A percentile compares a stretch with the other conserved stretches of the same genome.
phyloP scores from a whole-genome alignment of 1,139 yeast genomes.

The Taphrina confusa region DNA sequence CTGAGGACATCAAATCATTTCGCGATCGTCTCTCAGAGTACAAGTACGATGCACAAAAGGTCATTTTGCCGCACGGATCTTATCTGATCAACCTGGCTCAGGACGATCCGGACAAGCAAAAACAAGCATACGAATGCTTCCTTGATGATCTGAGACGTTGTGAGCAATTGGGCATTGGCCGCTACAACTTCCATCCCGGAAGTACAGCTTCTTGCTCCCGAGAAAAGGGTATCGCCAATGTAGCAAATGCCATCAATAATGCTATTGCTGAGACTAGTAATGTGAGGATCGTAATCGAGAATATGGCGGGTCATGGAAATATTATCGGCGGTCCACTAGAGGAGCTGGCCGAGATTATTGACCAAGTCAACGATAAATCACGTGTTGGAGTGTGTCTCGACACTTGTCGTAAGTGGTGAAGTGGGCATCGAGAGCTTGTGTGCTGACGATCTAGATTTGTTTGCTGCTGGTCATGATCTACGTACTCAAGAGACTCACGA shows the following conservation, averaged over 20 bases:
- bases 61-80: slow-evolving; percentile 90
- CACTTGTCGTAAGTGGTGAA: slow-evolving; percentile 29
- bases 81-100: slow-evolving; percentile 89
- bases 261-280: slow-evolving; percentile 72
- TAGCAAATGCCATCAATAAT: slow-evolving; percentile 76
- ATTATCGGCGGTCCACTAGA: slow-evolving; percentile 79
- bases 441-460: slow-evolving; percentile 19
- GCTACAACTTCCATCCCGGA: slow-evolving; percentile 94
- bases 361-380: slow-evolving; percentile 68
- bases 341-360: slow-evolving; percentile 75
- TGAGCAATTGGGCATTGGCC: slow-evolving; percentile 77
- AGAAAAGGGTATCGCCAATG: slow-evolving; percentile 59
- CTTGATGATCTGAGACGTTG: slow-evolving; percentile 85
- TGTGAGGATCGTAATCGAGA: slow-evolving; percentile 87
- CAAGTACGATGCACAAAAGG: slow-evolving; percentile 67
- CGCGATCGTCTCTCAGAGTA: slow-evolving; percentile 60
- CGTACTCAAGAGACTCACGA: slow-evolving; percentile 58
- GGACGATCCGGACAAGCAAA: slow-evolving; percentile 78
- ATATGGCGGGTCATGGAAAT: slow-evolving; percentile 97
- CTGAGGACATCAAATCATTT: slow-evolving; percentile 68
- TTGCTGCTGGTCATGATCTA: slow-evolving; percentile 86
- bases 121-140: slow-evolving; percentile 74
- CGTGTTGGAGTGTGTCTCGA: slow-evolving; percentile 79
- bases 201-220: slow-evolving; percentile 78
- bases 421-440: neutral